Evolutionary conservation across 352 stramenopile species (phyloP).

Genomic region (Phytophthora foliorum): DNA sequence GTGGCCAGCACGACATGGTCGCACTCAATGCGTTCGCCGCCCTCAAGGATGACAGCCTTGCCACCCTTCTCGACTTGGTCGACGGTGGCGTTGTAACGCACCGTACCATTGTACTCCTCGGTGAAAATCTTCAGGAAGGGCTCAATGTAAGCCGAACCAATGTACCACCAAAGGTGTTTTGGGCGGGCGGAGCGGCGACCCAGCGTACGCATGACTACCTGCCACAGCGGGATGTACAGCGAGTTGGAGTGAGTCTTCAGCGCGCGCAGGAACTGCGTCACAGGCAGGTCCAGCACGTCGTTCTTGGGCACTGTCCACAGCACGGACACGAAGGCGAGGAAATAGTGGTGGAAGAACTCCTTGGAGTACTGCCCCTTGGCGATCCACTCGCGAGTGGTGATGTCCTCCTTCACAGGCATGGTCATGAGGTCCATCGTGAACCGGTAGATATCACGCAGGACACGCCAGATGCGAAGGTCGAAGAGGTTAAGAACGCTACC

Average conservation of each 20-base stretch:
- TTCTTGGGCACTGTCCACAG: slow-evolving; percentile 88
- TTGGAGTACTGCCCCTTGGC: slow-evolving; percentile 74
- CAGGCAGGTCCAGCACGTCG: slow-evolving; percentile 84
- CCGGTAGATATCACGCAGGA: slow-evolving; percentile 88
- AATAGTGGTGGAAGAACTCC: slow-evolving; percentile 92
- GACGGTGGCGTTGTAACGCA: slow-evolving; percentile 84
- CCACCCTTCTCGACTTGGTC: slow-evolving; percentile 76
- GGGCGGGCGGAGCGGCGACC: slow-evolving; percentile 79
- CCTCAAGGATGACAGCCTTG: slow-evolving; percentile 80
- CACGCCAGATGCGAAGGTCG: slow-evolving; percentile 81
- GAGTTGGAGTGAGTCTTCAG: slow-evolving; percentile 90
- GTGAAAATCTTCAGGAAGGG: slow-evolving; percentile 90
- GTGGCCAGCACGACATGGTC: slow-evolving; percentile 88
- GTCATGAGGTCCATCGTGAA: slow-evolving; percentile 90
- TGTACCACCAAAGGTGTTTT: slow-evolving; percentile 89
- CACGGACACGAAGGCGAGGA: slow-evolving; percentile 87
- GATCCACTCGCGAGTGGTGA: slow-evolving; percentile 87
- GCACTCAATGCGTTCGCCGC: slow-evolving; percentile 80
- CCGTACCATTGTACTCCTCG: slow-evolving; percentile 76
- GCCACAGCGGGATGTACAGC: slow-evolving; percentile 89
- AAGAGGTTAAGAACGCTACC: slow-evolving; percentile 73
- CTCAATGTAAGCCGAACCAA: slow-evolving; percentile 85
- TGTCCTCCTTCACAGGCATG: slow-evolving; percentile 79
- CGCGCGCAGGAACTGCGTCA: slow-evolving; percentile 87
- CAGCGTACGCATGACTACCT: slow-evolving; percentile 83